Base-by-base conservation (phyloP, 805 yeast species). In the Wickerhamiella kurtzmanii region DNA sequence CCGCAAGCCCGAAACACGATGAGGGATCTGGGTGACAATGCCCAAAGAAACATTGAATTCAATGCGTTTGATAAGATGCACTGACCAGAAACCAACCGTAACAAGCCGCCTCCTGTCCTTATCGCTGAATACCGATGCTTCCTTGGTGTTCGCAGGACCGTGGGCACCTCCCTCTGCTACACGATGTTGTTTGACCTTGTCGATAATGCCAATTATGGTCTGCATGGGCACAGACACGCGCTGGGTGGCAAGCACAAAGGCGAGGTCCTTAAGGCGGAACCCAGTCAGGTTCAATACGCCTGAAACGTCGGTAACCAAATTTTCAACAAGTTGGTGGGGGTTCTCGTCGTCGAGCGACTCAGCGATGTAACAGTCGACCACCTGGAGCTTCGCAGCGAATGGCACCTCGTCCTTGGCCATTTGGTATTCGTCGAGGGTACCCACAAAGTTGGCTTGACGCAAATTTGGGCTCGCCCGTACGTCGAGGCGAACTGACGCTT, bases 1-100 rank as follows among this genome's bases (percentile, higher is more conserved):
- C 17, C 43, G 38, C 19, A 48, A 44, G 25, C 44, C 43, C 22
- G 46, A 51, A 18, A 15, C 18, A 6, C 32, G 6, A 11, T 25
- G 32, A 3, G 67, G 63, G 2, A 66, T 48, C 8, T 54, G 57
- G 28, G 56, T 51, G 2, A 67, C 45, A 11, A 61, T 65, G 20
- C 64, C 37, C n/a, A 54, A 54, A 13, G 59, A 57, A 22, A 60
- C 48, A 37, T 64, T 64, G 49, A 67, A 41, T 41, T 65, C 67
- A 19, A 64, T 52, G 25, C 64, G 66, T 25, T 63, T 60, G 22
- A 66, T 60, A 2, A 66, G 59, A 20, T 63, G 55, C 4, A 66
- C 51, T 9, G 63, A 41, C 19, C 50, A 43, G 4, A 61, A 54
- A 15, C 63, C 63, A 11, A 56, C 42, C 37, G 50, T 50, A 9